Evolutionary conservation across 179 eudicot genomes (phyloP).

Genomic region (Camellia oleifera): DNA sequence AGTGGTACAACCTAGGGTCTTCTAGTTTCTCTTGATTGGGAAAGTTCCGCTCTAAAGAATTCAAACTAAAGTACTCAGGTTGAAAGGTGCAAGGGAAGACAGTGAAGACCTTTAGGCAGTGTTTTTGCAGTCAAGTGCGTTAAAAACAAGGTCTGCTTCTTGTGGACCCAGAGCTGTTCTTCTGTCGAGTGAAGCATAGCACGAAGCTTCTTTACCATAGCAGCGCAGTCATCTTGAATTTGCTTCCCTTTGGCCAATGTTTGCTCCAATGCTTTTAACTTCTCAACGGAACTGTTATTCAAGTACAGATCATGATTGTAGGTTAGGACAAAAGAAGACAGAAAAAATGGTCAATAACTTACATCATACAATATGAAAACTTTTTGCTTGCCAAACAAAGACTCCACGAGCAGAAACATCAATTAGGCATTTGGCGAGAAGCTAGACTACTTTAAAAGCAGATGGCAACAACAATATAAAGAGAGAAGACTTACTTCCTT

Average conservation of each 20-base stretch:
- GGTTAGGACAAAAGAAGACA: too few relatives aligned
- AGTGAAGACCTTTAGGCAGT: conserved; percentile 92
- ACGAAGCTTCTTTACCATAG: conserved; percentile 85
- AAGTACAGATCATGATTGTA: too few relatives aligned
- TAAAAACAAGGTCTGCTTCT: conserved; percentile 25
- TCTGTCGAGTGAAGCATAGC: conserved; percentile 90
- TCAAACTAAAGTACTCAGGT: too few relatives aligned
- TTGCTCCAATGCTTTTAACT: too few relatives aligned
- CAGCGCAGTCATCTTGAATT: conserved; percentile 87
- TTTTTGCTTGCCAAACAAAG: neutral
- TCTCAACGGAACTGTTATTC: too few relatives aligned
- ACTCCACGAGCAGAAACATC: neutral
- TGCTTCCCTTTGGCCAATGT: conserved; percentile 49
- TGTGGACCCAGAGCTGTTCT: conserved; percentile 51
- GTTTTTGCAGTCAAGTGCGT: conserved; percentile 90
- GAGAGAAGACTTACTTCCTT: too few relatives aligned
- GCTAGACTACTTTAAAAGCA: neutral
- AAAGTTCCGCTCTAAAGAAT: too few relatives aligned
- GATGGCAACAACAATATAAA: neutral
- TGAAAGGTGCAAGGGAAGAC: conserved; percentile 52
- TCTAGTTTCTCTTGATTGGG: too few relatives aligned
- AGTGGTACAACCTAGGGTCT: too few relatives aligned
- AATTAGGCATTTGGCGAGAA: neutral
- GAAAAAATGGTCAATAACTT: too few relatives aligned
- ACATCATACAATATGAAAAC: neutral